phyloP scores from a whole-genome alignment of 2,329 filamentous ascomycete species.

The Monilinia fructicola region DNA sequence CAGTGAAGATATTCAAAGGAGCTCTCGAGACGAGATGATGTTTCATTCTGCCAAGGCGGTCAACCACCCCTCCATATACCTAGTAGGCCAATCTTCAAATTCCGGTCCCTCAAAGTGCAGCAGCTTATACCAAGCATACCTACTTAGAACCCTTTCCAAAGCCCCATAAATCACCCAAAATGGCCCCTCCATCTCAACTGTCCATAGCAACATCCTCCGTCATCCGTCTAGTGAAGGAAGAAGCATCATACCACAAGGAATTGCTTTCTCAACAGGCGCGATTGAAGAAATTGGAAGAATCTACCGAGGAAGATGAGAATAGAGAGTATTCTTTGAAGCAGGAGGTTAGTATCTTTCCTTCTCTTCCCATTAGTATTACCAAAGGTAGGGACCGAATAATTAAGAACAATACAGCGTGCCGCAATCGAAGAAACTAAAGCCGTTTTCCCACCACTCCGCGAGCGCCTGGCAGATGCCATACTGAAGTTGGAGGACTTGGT shows the following conservation, averaged over 20 bases:
- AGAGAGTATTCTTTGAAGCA: slow-evolving; percentile 78
- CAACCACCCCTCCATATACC: slow-evolving; percentile 1
- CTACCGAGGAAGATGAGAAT: slow-evolving; percentile 65
- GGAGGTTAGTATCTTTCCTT: slow-evolving; percentile 59
- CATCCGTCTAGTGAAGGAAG: slow-evolving; percentile 84
- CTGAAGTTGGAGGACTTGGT: slow-evolving; percentile 74
- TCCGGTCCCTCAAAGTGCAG: background rate
- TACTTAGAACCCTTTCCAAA: background rate
- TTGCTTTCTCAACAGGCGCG: slow-evolving; percentile 71
- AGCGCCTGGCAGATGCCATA: slow-evolving; percentile 70
- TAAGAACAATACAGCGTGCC: slow-evolving; percentile 32
- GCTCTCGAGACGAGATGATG: background rate
- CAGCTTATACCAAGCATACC: background rate
- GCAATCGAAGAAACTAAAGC: slow-evolving; percentile 86
- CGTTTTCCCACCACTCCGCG: slow-evolving; percentile 70
- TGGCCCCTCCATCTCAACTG: slow-evolving; percentile 76
- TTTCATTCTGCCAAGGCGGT: slow-evolving; percentile 14
- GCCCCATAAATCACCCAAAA: slow-evolving; percentile 42
- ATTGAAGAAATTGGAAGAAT: slow-evolving; percentile 58
- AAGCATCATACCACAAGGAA: slow-evolving; percentile 86
- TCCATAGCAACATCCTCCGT: slow-evolving; percentile 78
- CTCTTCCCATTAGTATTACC: background rate
- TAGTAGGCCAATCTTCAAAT: background rate
- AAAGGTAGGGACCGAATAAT: background rate
- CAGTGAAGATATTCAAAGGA: background rate